Evolutionary conservation across 2,329 filamentous ascomycete species (phyloP).

Genomic region (Alternaria burnsii): DNA sequence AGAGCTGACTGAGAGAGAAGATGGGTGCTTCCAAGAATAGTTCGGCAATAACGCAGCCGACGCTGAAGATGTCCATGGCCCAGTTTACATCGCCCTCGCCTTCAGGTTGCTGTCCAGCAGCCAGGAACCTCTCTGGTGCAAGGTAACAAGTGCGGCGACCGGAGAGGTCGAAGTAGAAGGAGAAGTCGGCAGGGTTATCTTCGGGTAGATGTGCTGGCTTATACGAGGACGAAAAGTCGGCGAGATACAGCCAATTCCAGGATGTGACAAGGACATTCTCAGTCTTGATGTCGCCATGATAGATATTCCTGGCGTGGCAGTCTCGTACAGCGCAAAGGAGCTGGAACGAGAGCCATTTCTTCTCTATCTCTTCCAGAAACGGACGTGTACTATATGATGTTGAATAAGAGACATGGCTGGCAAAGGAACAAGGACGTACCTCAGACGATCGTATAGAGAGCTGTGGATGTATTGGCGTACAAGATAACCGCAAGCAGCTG

Average conservation of each 20-base stretch:
- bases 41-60: slow-evolving; percentile 95
- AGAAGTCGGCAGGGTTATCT: slow-evolving; percentile 96
- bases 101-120: slow-evolving; percentile 71
- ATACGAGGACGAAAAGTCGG: slow-evolving; percentile 96
- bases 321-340: slow-evolving; percentile 90
- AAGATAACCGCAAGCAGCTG: slow-evolving; percentile 87
- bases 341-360: slow-evolving; percentile 98
- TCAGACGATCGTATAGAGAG: slow-evolving; percentile 93
- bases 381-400: slow-evolving; percentile 77
- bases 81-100: slow-evolving; percentile 73
- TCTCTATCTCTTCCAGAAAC: slow-evolving; percentile 96
- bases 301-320: slow-evolving; percentile 87
- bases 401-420: slow-evolving; percentile 22
- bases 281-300: slow-evolving; percentile 98
- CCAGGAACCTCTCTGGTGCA: slow-evolving; percentile 89
- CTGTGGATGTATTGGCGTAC: slow-evolving; percentile 96
- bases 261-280: slow-evolving; percentile 97
- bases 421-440: slow-evolving; percentile 47
- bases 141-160: slow-evolving; percentile 92
- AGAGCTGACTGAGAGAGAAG: slow-evolving; percentile 96
- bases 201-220: slow-evolving; percentile 94
- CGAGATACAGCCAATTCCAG: slow-evolving; percentile 98
- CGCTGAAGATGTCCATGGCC: slow-evolving; percentile 99
- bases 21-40: slow-evolving; percentile 94
- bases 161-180: slow-evolving; percentile 96